Conservation (phyloP, 352 stramenopile species). For the Phytophthora ohioensis region DNA sequence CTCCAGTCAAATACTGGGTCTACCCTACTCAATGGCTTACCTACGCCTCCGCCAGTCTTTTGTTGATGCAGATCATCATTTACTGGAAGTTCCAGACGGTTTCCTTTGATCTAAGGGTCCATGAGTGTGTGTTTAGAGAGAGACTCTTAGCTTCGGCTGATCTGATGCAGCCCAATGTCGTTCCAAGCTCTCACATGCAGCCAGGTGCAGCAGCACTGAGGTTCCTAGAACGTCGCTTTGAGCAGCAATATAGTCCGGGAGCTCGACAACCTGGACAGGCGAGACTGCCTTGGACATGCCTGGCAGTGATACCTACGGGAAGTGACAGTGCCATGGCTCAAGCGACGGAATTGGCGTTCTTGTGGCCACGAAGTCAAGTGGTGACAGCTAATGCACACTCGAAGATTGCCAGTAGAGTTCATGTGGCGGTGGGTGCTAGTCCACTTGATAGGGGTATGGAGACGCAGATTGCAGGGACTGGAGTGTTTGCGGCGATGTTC, state of each 20-base stretch:
- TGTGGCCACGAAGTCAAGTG: constrained; percentile 67
- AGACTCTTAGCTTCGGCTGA: constrained; percentile 49
- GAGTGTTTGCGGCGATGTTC: constrained; percentile 48
- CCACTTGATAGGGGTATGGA: constrained; percentile 28
- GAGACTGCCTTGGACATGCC: constrained; percentile 66
- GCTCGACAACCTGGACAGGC: constrained; percentile 43
- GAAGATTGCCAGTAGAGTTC: constrained; percentile 55
- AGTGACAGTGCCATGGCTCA: constrained; percentile 35
- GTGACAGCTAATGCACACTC: constrained; percentile 33
- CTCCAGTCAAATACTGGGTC: constrained; percentile 65
- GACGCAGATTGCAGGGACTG: constrained; percentile 22
- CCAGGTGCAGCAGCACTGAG: constrained; percentile 44
- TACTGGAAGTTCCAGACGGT: constrained; percentile 60
- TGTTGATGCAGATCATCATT: constrained; percentile 56
- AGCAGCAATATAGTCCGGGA: constrained; percentile 54
- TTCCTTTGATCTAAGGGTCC: constrained; percentile 60
- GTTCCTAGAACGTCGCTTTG: constrained; percentile 70
- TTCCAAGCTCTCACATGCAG: constrained; percentile 19
- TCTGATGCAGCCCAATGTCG: constrained; percentile 27
- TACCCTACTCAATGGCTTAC: constrained; percentile 78
- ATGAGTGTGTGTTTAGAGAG: constrained; percentile 76
- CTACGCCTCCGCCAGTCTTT: constrained; percentile 57
- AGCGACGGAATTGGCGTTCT: constrained; percentile 56
- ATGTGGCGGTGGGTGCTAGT: constrained; percentile 46
- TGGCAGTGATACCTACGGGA: constrained; percentile 58